Evolutionary conservation across 371 early-diverging fungal species (phyloP).

Genomic region (Apophysomyces sp.): DNA sequence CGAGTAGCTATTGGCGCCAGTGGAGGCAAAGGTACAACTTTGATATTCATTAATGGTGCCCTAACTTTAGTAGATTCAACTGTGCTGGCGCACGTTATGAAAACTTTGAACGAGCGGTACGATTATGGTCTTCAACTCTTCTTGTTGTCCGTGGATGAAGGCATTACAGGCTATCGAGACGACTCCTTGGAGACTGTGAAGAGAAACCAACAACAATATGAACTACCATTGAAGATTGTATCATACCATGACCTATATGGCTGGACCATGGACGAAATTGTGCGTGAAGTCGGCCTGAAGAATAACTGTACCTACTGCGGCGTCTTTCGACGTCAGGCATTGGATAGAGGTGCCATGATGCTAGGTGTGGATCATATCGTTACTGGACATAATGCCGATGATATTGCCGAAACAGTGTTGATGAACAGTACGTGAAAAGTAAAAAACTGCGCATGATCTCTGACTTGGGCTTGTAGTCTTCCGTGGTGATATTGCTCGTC

Average conservation of each 20-base stretch:
- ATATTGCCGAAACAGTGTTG: constrained; percentile 99
- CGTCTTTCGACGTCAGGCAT: constrained; percentile 97
- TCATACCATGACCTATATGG: constrained; percentile 97
- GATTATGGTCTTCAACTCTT: constrained; percentile 93
- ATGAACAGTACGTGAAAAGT: constrained; percentile 88
- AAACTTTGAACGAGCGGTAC: constrained; percentile 93
- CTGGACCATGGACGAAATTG: constrained; percentile 99
- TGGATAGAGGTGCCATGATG: constrained; percentile 96
- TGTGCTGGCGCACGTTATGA: constrained; percentile 97
- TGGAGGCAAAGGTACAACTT: constrained; percentile 93
- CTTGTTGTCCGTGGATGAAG: constrained; percentile 98
- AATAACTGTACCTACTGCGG: constrained; percentile 99
- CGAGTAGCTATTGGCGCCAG: constrained; percentile 97
- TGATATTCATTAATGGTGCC: neutral
- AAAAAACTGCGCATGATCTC: no score
- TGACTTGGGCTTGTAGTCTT: constrained; percentile 60
- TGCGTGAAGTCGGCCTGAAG: constrained; percentile 92
- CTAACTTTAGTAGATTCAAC: constrained; percentile 83
- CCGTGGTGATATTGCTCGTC: constrained; percentile 95
- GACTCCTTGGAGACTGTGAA: constrained; percentile 98
- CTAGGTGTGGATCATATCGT: constrained; percentile 95
- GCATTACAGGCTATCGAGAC: constrained; percentile 99
- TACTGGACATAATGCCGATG: constrained; percentile 99
- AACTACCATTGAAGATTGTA: constrained; percentile 91
- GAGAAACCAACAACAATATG: constrained; percentile 93